Conservation (phyloP, 371 early-diverging fungal species). For the Rhizopus microsporus region DNA sequence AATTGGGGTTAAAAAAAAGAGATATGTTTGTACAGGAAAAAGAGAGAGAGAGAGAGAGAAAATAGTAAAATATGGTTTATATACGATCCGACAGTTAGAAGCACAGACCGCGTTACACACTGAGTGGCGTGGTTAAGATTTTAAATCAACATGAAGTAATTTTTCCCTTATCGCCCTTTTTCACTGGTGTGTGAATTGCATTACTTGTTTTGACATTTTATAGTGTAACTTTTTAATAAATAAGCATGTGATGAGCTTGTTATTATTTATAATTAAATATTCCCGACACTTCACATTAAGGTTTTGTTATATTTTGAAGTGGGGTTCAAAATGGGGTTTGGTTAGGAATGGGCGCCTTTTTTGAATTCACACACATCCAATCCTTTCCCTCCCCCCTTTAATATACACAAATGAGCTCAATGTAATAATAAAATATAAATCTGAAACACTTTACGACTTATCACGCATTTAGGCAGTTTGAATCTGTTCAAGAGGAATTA, state of each 20-base stretch:
- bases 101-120: conserved; percentile 32
- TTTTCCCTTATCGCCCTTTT: background rate
- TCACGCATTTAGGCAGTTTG: conserved; percentile 47
- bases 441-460: background rate
- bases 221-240: conserved; percentile 1
- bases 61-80: conserved; percentile 4
- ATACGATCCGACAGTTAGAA: conserved; percentile 21
- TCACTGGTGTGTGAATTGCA: background rate
- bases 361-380: no score
- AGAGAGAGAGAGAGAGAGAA: background rate
- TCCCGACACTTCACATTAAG: background rate
- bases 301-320: background rate
- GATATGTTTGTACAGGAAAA: background rate
- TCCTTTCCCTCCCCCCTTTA: no score
- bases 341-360: background rate
- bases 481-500: conserved; percentile 56
- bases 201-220: background rate
- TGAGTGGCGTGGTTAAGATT: background rate
- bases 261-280: background rate
- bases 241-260: background rate
- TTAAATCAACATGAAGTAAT: background rate
- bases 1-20: background rate
- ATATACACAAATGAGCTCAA: conserved; percentile 28
- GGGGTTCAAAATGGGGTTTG: background rate
- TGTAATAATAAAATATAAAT: background rate